Evolutionary conservation across 306 rosid genomes (phyloP), one percentile per base, ranked within the genome.

Genomic region (Quercus glauca): DNA sequence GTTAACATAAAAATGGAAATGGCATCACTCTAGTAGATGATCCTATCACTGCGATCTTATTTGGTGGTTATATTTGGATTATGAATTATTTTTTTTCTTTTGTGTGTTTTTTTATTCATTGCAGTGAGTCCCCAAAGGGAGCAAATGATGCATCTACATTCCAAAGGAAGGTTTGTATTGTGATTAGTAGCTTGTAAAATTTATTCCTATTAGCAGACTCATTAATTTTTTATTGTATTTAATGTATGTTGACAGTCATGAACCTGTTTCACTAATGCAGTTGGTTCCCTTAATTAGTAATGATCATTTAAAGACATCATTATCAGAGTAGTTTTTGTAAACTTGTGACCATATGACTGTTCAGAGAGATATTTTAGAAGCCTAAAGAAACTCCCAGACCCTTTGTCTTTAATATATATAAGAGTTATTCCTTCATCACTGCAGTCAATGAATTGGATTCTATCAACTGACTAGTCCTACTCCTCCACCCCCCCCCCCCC

Each of bases 61-160:
- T 64, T 17, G 8, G 61, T 28, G 17, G 9, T 65, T 9, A 51
- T 71, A 57, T 71, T 12, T 71, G 14, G 4, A 56, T 69, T 26
- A 15, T 71, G 14, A 3, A 43, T 69, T 26, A n/a, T 5, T 11
- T 4, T 7, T 58, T 23, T 53, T 58, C 53, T 41, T 41, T 7
- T 74, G 74, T 25, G 43, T 17, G 10, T 13, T 49, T 72, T 73
- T 68, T 68, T 8, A 74, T 84, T 45, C 25, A 64, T 82, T 89
- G 83, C 79, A 95, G 98, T 68, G 99, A 96, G 84, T 96, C 99
- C 25, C 98, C 97, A 3, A 96, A 91, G 88, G 99, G 99, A 56
- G 97, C 97, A 56, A 96, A 93, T 86, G 96, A 93, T 67, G 97
- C 98, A 55, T 96, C 96, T 61, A 96, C 99, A 2, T 96, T 96